Conservation (phyloP, 768 basidiomycete genomes). For the Rhizopogon vesiculosus region DNA sequence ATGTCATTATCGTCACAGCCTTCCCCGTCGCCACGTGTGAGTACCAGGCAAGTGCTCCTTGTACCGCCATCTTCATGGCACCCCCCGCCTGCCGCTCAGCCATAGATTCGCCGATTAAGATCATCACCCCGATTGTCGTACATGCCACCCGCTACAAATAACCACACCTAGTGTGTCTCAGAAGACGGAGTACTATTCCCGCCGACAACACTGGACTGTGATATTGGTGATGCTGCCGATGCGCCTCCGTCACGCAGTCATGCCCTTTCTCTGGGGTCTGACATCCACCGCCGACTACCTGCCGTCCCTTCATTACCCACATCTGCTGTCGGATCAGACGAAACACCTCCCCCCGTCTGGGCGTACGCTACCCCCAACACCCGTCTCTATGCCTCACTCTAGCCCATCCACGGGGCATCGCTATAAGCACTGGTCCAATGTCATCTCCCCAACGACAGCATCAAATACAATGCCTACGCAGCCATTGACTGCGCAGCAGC, state of each 20-base stretch:
- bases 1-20: constrained; percentile 17
- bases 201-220: constrained; percentile 11
- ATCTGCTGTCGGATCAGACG: constrained; percentile 5
- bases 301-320: constrained; percentile 26
- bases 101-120: constrained; percentile 28
- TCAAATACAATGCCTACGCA: no score
- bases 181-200: constrained; percentile 11
- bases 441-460: no score
- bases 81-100: constrained; percentile 23
- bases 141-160: constrained; percentile 2
- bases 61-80: constrained; percentile 27
- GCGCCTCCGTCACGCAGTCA: constrained; percentile 11
- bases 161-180: background rate
- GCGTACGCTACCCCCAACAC: constrained; percentile 40
- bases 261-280: constrained; percentile 12
- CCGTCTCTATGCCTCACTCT: constrained; percentile 16
- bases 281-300: constrained; percentile 24
- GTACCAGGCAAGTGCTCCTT: constrained; percentile 21
- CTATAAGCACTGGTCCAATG: no score
- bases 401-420: no score
- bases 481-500: constrained; percentile 8
- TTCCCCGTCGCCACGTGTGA: constrained; percentile 12
- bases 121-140: constrained; percentile 32
- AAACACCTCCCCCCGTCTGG: constrained; percentile 11
- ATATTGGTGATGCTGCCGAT: constrained; percentile 3